These are phyloP conservation scores for Fusarium acutatum DNA, from an alignment of 2,329 filamentous ascomycete species.

Conservation along the genomic window DNA sequence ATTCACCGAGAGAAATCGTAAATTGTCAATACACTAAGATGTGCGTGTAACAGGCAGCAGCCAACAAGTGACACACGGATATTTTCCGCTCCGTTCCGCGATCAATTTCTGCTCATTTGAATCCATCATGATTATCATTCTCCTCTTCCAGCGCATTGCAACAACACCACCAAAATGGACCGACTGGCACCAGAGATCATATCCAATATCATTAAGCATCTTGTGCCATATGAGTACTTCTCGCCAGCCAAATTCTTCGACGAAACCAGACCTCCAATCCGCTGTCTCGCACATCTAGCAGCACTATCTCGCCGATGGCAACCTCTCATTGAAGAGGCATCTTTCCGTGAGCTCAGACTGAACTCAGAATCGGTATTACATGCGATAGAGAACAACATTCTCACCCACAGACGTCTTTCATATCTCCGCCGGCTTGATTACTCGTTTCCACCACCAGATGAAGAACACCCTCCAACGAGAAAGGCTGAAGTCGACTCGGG, in stretches of 20 bases:
- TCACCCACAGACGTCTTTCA: neutral
- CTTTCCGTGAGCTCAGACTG: neutral
- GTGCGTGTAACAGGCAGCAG: neutral
- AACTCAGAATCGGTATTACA: neutral
- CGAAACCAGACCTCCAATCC: neutral
- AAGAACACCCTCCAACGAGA: neutral
- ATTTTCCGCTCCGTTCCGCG: neutral
- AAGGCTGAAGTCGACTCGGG: neutral
- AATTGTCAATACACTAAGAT: neutral
- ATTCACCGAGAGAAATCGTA: neutral
- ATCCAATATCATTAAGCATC: neutral
- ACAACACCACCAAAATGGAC: neutral
- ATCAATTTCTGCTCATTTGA: neutral
- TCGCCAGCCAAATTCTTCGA: neutral
- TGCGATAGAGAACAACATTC: neutral
- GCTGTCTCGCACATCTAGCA: neutral
- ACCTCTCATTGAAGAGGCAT: neutral
- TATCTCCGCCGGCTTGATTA: neutral
- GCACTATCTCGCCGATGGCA: neutral
- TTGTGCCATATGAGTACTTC: neutral
- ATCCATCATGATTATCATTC: neutral
- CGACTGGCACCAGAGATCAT: neutral
- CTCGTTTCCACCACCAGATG: neutral
- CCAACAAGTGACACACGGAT: neutral
- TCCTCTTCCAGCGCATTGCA: too few species aligned